Conservation (phyloP, 148 eudicot species). For the Vaccinium vitisidaea region DNA sequence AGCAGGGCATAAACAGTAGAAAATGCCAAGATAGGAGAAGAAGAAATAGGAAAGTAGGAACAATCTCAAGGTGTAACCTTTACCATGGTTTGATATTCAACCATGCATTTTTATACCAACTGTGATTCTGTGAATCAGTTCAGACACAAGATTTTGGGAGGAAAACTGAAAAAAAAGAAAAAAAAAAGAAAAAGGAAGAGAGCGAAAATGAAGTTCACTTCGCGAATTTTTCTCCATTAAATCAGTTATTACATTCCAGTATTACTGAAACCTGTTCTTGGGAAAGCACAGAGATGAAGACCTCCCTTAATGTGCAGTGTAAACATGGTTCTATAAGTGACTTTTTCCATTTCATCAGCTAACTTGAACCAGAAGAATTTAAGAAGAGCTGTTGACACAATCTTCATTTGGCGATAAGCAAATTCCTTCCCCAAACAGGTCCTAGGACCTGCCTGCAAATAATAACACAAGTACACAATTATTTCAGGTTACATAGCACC, state of each 20-base stretch:
- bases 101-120: too few relatives aligned
- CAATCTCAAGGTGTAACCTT: too few relatives aligned
- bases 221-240: too few relatives aligned
- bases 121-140: too few relatives aligned
- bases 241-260: not conserved
- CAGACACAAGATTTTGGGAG: too few relatives aligned
- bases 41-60: too few relatives aligned
- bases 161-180: too few relatives aligned
- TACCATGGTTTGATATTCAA: too few relatives aligned
- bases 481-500: constrained; percentile 25
- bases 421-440: constrained; percentile 75
- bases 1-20: too few relatives aligned
- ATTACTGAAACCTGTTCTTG: constrained; percentile 27
- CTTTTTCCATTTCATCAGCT: constrained; percentile 38
- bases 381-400: constrained; percentile 49
- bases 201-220: too few relatives aligned
- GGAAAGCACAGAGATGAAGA: constrained; percentile 55
- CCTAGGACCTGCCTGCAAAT: constrained; percentile 67
- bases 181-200: too few relatives aligned
- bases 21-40: too few relatives aligned
- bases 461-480: not conserved
- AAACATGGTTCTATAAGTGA: constrained; percentile 66
- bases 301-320: constrained; percentile 75
- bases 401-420: constrained; percentile 93
- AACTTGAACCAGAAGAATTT: constrained; percentile 51